Conservation (phyloP, 169 alveolate species). For the Cytauxzoon felis region DNA sequence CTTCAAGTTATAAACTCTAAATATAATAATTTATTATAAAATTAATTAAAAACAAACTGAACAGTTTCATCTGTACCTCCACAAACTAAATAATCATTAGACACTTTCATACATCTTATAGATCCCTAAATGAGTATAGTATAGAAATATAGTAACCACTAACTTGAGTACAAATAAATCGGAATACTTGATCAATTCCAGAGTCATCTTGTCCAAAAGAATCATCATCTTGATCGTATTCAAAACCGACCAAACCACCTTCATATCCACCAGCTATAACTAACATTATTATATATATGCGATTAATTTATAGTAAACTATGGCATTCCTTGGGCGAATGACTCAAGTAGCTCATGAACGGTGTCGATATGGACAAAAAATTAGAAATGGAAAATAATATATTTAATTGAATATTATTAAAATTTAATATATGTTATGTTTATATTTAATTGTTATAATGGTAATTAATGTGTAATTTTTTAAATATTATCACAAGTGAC, state of each 20-base stretch:
- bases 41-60: slow-evolving; percentile 12
- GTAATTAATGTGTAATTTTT: too few species aligned
- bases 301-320: not conserved
- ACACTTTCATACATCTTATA: slow-evolving; percentile 40
- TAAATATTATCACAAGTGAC: too few species aligned
- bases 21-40: not conserved
- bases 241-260: slow-evolving; percentile 58
- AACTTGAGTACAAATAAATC: slow-evolving; percentile 55
- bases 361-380: too few species aligned
- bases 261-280: slow-evolving; percentile 60
- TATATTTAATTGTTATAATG: too few species aligned
- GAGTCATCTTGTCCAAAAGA: not conserved
- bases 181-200: slow-evolving; percentile 23
- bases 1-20: slow-evolving; percentile 41
- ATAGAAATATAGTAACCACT: not conserved
- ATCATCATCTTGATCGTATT: slow-evolving; percentile 2
- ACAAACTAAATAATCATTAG: slow-evolving; percentile 34
- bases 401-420: too few species aligned
- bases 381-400: too few species aligned
- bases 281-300: slow-evolving; percentile 14
- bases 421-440: too few species aligned
- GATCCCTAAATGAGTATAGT: slow-evolving; percentile 34
- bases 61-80: slow-evolving; percentile 67
- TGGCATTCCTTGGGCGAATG: too few species aligned
- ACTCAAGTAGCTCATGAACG: too few species aligned